These are phyloP conservation scores for Metroxylon sagu DNA, from an alignment of 176 grass and related monocot species.

Conservation along the genomic window DNA sequence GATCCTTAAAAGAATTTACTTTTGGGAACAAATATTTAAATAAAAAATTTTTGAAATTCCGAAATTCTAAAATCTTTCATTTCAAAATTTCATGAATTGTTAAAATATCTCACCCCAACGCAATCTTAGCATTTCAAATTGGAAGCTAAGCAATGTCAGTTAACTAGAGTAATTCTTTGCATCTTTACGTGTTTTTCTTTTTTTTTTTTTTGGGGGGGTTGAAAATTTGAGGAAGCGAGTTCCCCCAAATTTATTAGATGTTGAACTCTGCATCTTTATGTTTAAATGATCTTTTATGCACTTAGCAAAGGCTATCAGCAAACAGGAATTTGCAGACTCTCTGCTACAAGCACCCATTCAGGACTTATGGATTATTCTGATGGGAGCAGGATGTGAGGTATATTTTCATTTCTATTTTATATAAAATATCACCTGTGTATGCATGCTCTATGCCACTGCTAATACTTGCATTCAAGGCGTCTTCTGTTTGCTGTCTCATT, in stretches of 20 bases:
- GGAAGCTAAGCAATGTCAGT: neutral
- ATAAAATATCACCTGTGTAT: neutral
- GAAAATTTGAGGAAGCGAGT: too few relatives aligned
- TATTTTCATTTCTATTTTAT: neutral
- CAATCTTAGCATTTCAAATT: neutral
- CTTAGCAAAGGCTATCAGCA: slow-evolving; percentile 49
- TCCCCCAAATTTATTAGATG: too few relatives aligned
- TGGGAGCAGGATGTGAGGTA: slow-evolving; percentile 94
- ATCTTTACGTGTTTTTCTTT: neutral
- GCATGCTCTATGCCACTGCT: too few relatives aligned
- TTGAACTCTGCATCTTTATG: neutral
- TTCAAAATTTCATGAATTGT: too few relatives aligned
- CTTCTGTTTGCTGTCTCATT: too few relatives aligned
- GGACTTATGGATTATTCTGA: slow-evolving; percentile 79
- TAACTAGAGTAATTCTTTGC: neutral
- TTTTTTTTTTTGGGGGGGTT: too few relatives aligned
- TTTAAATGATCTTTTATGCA: slow-evolving; percentile 84
- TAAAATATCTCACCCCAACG: too few relatives aligned
- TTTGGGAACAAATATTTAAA: too few relatives aligned
- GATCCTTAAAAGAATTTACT: too few relatives aligned
- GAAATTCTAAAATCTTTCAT: too few relatives aligned
- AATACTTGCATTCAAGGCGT: too few relatives aligned
- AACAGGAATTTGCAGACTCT: slow-evolving; percentile 71
- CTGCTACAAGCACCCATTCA: slow-evolving; percentile 69
- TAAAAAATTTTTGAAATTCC: too few relatives aligned